Evolutionary conservation across 2,329 filamentous ascomycete genomes (phyloP).

Genomic region (Alternaria tenuissima): DNA sequence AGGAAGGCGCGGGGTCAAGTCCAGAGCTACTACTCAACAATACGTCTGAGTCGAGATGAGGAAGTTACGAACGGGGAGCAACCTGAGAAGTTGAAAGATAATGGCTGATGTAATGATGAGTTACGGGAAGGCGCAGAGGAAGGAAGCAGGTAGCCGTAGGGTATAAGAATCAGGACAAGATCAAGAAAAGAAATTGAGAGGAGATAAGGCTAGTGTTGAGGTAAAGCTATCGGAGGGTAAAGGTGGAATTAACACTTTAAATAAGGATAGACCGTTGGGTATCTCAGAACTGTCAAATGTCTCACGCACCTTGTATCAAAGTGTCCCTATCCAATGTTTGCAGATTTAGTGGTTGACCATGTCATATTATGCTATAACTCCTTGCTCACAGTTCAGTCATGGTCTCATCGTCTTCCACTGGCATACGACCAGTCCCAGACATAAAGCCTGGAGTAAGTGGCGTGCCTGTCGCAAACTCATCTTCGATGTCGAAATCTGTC

Average conservation of each 20-base stretch:
- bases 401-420: constrained; percentile 30
- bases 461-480: constrained; percentile 52
- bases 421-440: constrained; percentile 31
- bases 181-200: neutral
- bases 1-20: neutral
- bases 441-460: constrained; percentile 44
- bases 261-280: constrained; percentile 2
- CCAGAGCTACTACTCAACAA: neutral
- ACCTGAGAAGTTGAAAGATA: neutral
- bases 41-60: neutral
- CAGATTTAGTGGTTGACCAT: neutral
- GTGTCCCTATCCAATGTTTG: neutral
- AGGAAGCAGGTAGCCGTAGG: neutral
- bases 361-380: neutral
- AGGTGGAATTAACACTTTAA: neutral
- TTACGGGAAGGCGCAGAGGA: neutral
- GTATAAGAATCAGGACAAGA: neutral
- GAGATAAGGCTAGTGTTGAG: neutral
- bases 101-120: neutral
- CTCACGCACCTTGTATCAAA: constrained; percentile 6
- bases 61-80: neutral
- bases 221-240: constrained; percentile 1
- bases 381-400: constrained; percentile 33
- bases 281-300: neutral
- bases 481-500: constrained; percentile 50